These are phyloP conservation scores for Neoboletus magnificus DNA, from an alignment of 768 basidiomycete genomes.

Conservation along the genomic window DNA sequence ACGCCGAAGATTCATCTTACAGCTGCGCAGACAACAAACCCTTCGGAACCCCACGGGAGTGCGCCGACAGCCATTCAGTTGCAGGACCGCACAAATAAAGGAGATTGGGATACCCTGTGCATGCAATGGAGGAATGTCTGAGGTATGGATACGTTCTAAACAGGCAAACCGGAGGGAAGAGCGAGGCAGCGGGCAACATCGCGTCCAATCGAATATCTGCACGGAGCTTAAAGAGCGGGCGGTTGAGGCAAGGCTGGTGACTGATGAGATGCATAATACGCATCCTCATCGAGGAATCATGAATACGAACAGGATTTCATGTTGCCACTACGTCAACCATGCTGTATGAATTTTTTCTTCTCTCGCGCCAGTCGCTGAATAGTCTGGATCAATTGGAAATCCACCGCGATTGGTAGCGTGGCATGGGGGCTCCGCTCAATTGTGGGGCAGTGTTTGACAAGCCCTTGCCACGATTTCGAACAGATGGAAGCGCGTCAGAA, in stretches of 20 bases:
- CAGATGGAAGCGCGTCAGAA: constrained; percentile 14
- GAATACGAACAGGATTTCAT: constrained; percentile 8
- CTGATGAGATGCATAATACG: constrained; percentile 7
- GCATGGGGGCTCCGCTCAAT: constrained; percentile 6
- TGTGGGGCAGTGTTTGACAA: constrained; percentile 23
- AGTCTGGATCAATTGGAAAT: constrained; percentile 8
- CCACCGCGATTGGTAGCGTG: constrained; percentile 5
- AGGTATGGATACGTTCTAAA: constrained; percentile 14
- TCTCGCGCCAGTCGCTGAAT: constrained; percentile 17
- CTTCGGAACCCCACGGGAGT: constrained; percentile 8
- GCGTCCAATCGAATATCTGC: constrained; percentile 12
- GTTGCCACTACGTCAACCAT: constrained; percentile 5
- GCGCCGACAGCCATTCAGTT: neutral
- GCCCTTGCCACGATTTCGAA: constrained; percentile 19
- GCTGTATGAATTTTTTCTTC: neutral
- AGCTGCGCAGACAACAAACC: constrained; percentile 19
- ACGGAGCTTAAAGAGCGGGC: constrained; percentile 27
- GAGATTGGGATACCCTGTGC: constrained; percentile 11
- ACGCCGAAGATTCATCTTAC: constrained; percentile 23
- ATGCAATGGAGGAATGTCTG: constrained; percentile 6
- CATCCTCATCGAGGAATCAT: constrained; percentile 8
- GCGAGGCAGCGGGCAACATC: constrained; percentile 21
- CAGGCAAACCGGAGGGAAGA: constrained; percentile 12
- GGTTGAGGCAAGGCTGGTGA: constrained; percentile 7
- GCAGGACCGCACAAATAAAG: constrained; percentile 5